Conservation (phyloP, 208 protist species). For the Acanthamoeba divionensis region DNA sequence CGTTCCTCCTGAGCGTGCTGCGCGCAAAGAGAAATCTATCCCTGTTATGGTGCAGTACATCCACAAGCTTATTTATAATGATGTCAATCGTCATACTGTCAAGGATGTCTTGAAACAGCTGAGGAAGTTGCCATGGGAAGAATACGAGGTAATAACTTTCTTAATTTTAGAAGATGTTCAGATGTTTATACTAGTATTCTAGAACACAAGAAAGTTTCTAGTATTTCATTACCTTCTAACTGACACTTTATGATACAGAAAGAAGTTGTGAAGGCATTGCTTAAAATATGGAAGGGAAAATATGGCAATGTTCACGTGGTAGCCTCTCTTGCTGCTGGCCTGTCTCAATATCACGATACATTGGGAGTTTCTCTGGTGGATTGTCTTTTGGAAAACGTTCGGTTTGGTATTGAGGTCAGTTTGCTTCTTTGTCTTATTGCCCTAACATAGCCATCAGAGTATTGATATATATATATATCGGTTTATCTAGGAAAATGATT, state of each 20-base stretch:
- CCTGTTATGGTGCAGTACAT: slow-evolving; percentile 64
- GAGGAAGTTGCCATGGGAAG: slow-evolving; percentile 62
- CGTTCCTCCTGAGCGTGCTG: slow-evolving; percentile 55
- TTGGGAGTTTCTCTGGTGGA: slow-evolving; percentile 60
- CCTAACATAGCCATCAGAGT: neutral
- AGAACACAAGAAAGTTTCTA: neutral
- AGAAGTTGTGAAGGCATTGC: slow-evolving; percentile 46
- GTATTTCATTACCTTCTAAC: neutral
- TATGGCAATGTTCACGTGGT: slow-evolving; percentile 71
- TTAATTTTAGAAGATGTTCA: neutral
- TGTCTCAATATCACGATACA: slow-evolving; percentile 55
- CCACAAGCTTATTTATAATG: slow-evolving; percentile 62
- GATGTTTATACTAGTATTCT: neutral
- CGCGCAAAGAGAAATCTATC: slow-evolving; percentile 39
- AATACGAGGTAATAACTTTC: slow-evolving; percentile 14
- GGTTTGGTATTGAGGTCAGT: neutral
- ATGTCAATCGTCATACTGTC: slow-evolving; percentile 41
- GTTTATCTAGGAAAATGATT: slow-evolving; percentile 55
- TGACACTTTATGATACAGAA: neutral
- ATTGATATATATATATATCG: neutral
- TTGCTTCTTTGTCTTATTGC: neutral
- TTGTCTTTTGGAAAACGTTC: slow-evolving; percentile 53
- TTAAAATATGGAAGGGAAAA: slow-evolving; percentile 63
- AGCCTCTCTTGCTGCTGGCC: slow-evolving; percentile 59
- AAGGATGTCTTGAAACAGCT: slow-evolving; percentile 64